Conservation (phyloP, 495 filamentous ascomycete species). For the Hypoxylon fuscum region DNA sequence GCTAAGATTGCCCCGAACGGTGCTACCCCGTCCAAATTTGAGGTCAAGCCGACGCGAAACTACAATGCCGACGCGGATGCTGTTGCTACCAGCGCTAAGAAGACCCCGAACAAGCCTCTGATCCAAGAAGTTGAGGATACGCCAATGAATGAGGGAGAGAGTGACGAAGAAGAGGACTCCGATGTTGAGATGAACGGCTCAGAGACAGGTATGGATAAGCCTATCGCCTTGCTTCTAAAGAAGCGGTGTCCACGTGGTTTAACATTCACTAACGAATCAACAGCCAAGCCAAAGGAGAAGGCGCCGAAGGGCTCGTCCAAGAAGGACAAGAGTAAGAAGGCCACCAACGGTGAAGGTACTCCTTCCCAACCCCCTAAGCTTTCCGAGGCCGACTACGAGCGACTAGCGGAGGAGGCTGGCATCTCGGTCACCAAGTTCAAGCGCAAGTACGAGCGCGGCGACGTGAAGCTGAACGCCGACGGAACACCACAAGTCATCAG, state of each 20-base stretch:
- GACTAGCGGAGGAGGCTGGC: conserved; percentile 67
- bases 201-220: conserved; percentile 39
- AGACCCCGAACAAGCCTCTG: conserved; percentile 62
- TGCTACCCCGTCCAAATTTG: conserved; percentile 78
- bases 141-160: conserved; percentile 46
- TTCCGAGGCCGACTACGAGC: conserved; percentile 59
- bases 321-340: conserved; percentile 53
- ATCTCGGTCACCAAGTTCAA: conserved; percentile 74
- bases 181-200: conserved; percentile 41
- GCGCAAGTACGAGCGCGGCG: conserved; percentile 74
- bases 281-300: conserved; percentile 56
- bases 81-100: conserved; percentile 72
- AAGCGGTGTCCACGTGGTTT: conserved; percentile 19
- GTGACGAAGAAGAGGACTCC: conserved; percentile 43
- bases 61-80: conserved; percentile 97
- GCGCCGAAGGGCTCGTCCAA: conserved; percentile 56
- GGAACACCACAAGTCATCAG: conserved; percentile 69
- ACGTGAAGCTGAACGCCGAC: conserved; percentile 66
- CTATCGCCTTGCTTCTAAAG: conserved; percentile 2
- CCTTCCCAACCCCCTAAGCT: conserved; percentile 44
- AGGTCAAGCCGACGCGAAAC: conserved; percentile 91
- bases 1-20: conserved; percentile 79
- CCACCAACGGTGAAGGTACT: conserved; percentile 28
- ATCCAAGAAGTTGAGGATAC: conserved; percentile 66
- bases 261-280: conserved; percentile 51